Percentiles rank a stretch among this genome's conserved stretches.
These are phyloP conservation scores for Raphidocelis subcapitata DNA, from an alignment of 139 green algal genomes.

Conservation along the genomic window DNA sequence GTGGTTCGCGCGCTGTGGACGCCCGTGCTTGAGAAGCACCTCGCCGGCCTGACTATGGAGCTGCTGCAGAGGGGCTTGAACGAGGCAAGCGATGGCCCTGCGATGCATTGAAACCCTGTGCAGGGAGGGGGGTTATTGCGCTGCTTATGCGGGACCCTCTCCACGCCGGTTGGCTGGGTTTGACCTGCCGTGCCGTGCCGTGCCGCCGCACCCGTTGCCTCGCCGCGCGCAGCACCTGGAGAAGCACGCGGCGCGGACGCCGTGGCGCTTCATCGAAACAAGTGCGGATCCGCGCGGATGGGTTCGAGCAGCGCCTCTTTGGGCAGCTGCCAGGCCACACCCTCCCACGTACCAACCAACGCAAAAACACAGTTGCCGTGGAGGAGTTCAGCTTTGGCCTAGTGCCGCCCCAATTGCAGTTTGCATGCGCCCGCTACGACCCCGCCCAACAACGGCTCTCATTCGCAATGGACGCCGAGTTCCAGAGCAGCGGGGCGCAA, in stretches of 20 bases:
- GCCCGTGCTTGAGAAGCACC: constrained; percentile 23
- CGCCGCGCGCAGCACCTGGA: constrained; percentile 5
- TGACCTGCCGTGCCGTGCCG: no score
- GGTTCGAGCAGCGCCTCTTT: no score
- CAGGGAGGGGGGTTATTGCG: no score
- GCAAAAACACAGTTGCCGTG: neutral
- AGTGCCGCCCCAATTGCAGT: constrained; percentile 7
- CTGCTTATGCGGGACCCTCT: no score
- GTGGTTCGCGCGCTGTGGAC: constrained; percentile 8
- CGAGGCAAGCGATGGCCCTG: neutral
- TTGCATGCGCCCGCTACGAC: neutral
- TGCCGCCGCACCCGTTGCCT: no score
- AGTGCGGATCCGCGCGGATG: no score
- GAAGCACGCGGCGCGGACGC: constrained; percentile 8
- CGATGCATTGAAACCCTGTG: no score
- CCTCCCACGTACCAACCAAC: no score
- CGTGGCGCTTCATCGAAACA: constrained; percentile 13
- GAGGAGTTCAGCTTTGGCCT: constrained; percentile 20
- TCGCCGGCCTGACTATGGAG: constrained; percentile 12
- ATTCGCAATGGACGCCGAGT: constrained; percentile 5
- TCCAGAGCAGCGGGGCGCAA: constrained; percentile 14
- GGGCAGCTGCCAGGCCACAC: no score
- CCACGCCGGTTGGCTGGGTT: no score
- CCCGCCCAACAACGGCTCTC: neutral
- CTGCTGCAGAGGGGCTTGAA: constrained; percentile 19